Conservation (phyloP, 768 basidiomycete genomes). For the Amanita pseudoporphyria region DNA sequence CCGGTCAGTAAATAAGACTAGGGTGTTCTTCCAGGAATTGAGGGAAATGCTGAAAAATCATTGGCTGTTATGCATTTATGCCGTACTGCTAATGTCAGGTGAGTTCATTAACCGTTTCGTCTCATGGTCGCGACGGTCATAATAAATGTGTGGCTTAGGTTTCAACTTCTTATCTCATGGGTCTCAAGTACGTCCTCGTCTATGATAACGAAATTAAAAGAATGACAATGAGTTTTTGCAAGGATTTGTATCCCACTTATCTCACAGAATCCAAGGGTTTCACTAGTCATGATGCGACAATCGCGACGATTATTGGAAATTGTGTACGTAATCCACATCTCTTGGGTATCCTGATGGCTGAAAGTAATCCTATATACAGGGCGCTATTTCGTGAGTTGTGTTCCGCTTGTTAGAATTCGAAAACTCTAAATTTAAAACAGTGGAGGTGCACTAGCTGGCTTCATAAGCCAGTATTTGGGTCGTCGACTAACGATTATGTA, state of each 20-base stretch:
- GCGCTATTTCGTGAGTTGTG: conserved; percentile 25
- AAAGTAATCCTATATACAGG: conserved; percentile 16
- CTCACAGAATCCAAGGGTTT: conserved; percentile 56
- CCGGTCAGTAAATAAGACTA: conserved; percentile 44
- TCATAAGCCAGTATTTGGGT: conserved; percentile 65
- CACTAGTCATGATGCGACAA: conserved; percentile 44
- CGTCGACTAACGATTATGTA: conserved; percentile 75
- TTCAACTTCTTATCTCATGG: conserved; percentile 78
- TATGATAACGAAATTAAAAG: not conserved
- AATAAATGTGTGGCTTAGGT: conserved; percentile 22
- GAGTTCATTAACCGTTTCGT: not conserved
- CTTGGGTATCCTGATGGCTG: not conserved
- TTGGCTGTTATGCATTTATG: conserved; percentile 79
- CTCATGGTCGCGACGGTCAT: not conserved
- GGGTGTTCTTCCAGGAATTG: conserved; percentile 64
- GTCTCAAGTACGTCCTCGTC: conserved; percentile 35
- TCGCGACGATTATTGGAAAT: conserved; percentile 77
- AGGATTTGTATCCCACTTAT: conserved; percentile 80
- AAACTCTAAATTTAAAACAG: conserved; percentile 16
- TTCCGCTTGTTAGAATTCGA: not conserved
- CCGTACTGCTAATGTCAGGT: conserved; percentile 73
- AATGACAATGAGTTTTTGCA: not conserved
- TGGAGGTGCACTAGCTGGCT: conserved; percentile 69
- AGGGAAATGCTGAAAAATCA: conserved; percentile 70
- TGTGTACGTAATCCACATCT: conserved; percentile 28